Conservation (phyloP, 2,329 filamentous ascomycete genomes). For the Dactylellina sp. region DNA sequence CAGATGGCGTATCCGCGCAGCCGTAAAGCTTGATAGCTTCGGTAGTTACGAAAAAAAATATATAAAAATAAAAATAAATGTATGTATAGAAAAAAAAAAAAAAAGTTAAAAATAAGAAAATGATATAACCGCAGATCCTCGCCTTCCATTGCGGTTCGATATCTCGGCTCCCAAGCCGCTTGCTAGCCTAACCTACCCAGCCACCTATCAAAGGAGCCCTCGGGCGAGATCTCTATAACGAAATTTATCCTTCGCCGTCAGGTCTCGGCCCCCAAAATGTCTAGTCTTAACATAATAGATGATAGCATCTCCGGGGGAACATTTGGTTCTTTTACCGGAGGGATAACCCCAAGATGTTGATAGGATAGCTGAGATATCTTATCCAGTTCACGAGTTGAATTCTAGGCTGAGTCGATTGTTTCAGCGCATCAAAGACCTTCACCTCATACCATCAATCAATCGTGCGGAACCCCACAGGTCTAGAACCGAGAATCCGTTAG, state of each 20-base stretch:
- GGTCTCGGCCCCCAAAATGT: too few species aligned
- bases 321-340: slow-evolving; percentile 4
- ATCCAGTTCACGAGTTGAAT: too few species aligned
- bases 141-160: slow-evolving; percentile 39
- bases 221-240: slow-evolving; percentile 1
- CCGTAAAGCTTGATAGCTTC: slow-evolving; percentile 51
- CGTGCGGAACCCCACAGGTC: neutral
- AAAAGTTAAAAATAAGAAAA: slow-evolving; percentile 40
- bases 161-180: slow-evolving; percentile 12
- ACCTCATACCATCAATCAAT: too few species aligned
- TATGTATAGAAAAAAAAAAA: too few species aligned
- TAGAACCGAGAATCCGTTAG: slow-evolving; percentile 5
- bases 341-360: too few species aligned
- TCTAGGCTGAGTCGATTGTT: too few species aligned
- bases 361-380: too few species aligned
- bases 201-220: neutral
- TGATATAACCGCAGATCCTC: slow-evolving; percentile 51
- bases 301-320: slow-evolving; percentile 16
- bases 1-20: slow-evolving; percentile 32
- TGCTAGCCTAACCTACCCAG: slow-evolving; percentile 14
- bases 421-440: too few species aligned
- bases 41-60: slow-evolving; percentile 46
- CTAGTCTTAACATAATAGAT: slow-evolving; percentile 2
- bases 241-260: neutral
- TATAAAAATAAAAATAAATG: too few species aligned